Evolutionary conservation across 2,329 filamentous ascomycete genomes (phyloP), one percentile per base, ranked within the genome.

Genomic region (Calonectria montana): DNA sequence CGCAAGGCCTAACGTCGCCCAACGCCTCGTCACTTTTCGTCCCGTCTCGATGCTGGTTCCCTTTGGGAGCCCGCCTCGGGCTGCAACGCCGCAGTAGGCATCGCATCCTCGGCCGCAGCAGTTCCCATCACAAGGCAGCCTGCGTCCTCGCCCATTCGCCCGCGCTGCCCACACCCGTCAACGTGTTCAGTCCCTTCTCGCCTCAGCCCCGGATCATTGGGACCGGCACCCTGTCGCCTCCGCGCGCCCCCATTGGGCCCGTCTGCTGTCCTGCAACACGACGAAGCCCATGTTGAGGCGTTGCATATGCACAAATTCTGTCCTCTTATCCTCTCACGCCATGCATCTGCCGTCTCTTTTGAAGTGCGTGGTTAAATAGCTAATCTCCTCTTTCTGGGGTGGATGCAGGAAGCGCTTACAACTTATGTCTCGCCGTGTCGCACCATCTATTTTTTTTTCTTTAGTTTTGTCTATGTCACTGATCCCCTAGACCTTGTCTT

Each of bases 261-360:
- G 41, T 10, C 9, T 27, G 39, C 35, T 29, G 29, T 37, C 27
- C 61, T 57, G 53, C 53, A 57, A 57, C 53, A 39, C 53, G 53
- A 57, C 31, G 69, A 64, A 39, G 43, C 37, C 57, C 74, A 55
- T 43, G 62, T 68, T 16, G 72, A 69, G 65, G 61, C 64, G 72
- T 70, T 77, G 76, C 75, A 78, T 74, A 79, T 79, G 76, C 77
- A 78, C 39, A 67, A 50, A 23, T 69, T 76, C 63, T 45, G 59
- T 47, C 68, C 62, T 67, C 43, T 43, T 64, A 29, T 70, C 65
- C 66, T 70, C 70, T 69, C 75, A 69, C 73, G 69, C 75, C 71
- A 75, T 75, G 67, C 43, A 41, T 41, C 47, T 61, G 41, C 53
- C 53, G 50, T 31, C 50, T 45, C 41, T n/a, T 16, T 45, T n/a